A percentile compares a stretch with the other conserved stretches of the same genome.
Conservation (phyloP, 2,329 filamentous ascomycete genomes). For the Simplicillium aogashimaense region DNA sequence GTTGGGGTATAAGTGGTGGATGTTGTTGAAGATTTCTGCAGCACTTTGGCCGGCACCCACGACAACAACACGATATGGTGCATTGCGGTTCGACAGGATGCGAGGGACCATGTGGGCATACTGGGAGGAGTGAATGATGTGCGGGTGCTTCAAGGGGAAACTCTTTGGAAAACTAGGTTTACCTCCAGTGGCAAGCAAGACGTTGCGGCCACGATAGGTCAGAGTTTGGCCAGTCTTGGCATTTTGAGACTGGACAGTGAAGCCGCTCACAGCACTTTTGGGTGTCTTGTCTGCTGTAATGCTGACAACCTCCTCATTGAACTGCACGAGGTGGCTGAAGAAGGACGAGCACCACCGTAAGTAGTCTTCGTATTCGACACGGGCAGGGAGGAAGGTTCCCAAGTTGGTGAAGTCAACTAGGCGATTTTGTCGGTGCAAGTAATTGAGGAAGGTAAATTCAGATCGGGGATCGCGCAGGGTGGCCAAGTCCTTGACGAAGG, state of each 20-base stretch:
- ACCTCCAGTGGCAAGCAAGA: slow-evolving; percentile 49
- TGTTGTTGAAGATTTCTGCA: slow-evolving; percentile 88
- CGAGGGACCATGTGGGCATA: slow-evolving; percentile 58
- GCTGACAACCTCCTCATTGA: slow-evolving; percentile 66
- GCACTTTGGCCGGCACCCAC: slow-evolving; percentile 87
- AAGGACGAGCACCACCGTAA: slow-evolving; percentile 81
- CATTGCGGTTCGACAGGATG: slow-evolving; percentile 44
- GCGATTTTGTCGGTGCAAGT: slow-evolving; percentile 72
- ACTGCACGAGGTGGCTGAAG: slow-evolving; percentile 65
- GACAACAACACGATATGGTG: slow-evolving; percentile 67
- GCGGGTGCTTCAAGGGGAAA: slow-evolving; percentile 59
- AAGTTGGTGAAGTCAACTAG: slow-evolving; percentile 88
- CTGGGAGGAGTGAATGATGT: slow-evolving; percentile 80
- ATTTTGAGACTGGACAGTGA: slow-evolving; percentile 58
- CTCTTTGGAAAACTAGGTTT: slow-evolving; percentile 60
- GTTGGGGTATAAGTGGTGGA: slow-evolving; percentile 75
- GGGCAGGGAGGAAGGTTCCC: slow-evolving; percentile 75
- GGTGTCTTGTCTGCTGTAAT: slow-evolving; percentile 49
- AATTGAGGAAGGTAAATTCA: slow-evolving; percentile 92
- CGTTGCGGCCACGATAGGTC: slow-evolving; percentile 51
- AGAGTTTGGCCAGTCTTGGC: slow-evolving; percentile 42
- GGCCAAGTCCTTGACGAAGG: slow-evolving; percentile 92
- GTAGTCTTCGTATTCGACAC: slow-evolving; percentile 91
- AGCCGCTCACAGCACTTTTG: slow-evolving; percentile 47
- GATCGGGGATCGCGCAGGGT: slow-evolving; percentile 80